Conservation (phyloP, 2,329 filamentous ascomycete genomes). For the Verticillium alfalfae region DNA sequence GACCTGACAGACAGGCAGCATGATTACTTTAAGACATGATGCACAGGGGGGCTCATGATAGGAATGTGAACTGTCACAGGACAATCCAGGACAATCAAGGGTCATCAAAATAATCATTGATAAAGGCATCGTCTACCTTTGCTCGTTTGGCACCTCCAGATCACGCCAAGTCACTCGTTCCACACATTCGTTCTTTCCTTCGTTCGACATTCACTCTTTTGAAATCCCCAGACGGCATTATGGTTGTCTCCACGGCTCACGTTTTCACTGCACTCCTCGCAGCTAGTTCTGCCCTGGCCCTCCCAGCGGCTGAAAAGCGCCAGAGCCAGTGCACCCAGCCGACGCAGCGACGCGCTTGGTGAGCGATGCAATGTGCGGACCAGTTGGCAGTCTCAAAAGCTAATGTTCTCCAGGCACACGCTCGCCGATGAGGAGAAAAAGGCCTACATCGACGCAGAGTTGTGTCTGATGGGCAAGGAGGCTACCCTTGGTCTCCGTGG, state of each 20-base stretch:
- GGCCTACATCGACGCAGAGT: constrained; percentile 12
- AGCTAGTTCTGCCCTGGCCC: background rate
- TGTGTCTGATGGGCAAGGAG: constrained; percentile 9
- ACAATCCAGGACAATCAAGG: background rate
- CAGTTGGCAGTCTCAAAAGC: background rate
- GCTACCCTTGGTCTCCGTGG: constrained; percentile 6
- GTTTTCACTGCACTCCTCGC: background rate
- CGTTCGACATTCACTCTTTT: background rate
- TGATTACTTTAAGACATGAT: background rate
- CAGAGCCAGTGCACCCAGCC: background rate
- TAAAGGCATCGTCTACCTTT: background rate
- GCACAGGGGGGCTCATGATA: background rate
- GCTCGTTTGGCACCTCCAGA: background rate
- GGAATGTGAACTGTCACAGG: background rate
- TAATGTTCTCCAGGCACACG: constrained; percentile 6
- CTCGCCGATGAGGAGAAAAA: constrained; percentile 10
- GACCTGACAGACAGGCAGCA: background rate
- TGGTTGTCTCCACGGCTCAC: background rate
- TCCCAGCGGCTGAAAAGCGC: background rate
- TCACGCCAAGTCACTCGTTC: background rate
- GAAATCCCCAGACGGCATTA: background rate
- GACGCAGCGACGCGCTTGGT: constrained; percentile 1
- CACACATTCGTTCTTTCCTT: background rate
- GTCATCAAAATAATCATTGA: background rate
- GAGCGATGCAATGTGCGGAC: background rate